Evolutionary conservation across 306 rosid genomes (phyloP).

Genomic region (Fragaria nilgerrensis): DNA sequence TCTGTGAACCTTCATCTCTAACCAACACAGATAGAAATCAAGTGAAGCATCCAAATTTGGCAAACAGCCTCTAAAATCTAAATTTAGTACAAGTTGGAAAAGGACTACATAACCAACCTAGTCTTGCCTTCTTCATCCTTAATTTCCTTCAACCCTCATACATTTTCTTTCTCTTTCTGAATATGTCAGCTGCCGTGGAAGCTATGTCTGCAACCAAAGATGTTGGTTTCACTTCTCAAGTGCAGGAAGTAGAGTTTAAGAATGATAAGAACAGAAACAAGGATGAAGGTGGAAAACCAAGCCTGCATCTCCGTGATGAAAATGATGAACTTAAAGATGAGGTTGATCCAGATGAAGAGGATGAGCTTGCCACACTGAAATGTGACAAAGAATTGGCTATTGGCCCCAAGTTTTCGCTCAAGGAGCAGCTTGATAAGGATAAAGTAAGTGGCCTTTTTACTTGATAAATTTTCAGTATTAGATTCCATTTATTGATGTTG

Average conservation of each 20-base stretch:
- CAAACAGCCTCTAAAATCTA: not conserved
- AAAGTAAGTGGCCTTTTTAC: conserved; percentile 38
- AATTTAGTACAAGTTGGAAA: not conserved
- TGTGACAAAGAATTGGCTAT: conserved; percentile 46
- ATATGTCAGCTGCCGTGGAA: conserved; percentile 62
- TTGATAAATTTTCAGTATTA: not conserved
- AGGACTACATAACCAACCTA: not conserved
- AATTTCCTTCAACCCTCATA: not conserved
- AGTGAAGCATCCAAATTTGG: conserved; percentile 6
- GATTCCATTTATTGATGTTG: not conserved
- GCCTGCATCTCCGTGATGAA: conserved; percentile 16
- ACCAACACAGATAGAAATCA: not conserved
- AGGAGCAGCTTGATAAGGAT: conserved; percentile 91
- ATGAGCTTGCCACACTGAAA: conserved; percentile 36
- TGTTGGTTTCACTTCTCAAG: conserved; percentile 37
- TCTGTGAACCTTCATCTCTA: not conserved
- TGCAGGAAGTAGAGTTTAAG: conserved; percentile 42
- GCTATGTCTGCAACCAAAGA: conserved; percentile 58
- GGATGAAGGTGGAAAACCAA: conserved; percentile 22
- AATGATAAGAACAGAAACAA: conserved; percentile 36
- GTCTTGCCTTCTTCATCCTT: not conserved
- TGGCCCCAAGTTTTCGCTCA: conserved; percentile 85
- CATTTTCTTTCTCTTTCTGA: conserved; percentile 9
- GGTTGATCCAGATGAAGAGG: conserved; percentile 47
- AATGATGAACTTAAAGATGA: conserved; percentile 24